Evolutionary conservation across 768 basidiomycete genomes (phyloP), one percentile per base, ranked within the genome.

Genomic region (Tulasnella sp.): DNA sequence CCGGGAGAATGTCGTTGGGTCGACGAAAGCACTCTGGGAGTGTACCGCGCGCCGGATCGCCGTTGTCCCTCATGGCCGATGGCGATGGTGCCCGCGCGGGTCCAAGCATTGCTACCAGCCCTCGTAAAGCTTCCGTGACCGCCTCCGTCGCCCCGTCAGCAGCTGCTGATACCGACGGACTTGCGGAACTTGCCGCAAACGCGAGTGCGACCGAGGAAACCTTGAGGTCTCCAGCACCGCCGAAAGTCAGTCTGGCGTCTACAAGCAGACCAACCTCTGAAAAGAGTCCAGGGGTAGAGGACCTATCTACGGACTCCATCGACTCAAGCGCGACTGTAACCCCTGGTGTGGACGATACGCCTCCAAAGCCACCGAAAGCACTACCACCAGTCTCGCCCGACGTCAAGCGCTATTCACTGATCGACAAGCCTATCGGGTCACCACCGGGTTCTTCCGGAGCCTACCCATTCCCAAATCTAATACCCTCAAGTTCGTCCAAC

Each of bases 351-450:
- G 36, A n/a, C 17, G 65, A 35, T 17, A 44, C 72, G 22, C 67
- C 74, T 11, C 73, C 74, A 16, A 41, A 47, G 32, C n/a, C 16
- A 32, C 44, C 67, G 40, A 22, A 59, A 14, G 32, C 69, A 35
- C 34, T 73, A 8, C 67, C 73, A 22, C 26, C 74, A 40, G 88
- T 89, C 12, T 92, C 91, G 5, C 80, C 90, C 6, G 86, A 82
- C 69, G 86, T 93, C 47, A 91, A 89, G 77, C 87, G 92, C 8
- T 94, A 90, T 77, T 91, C 92, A 1, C 83, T 94, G 22, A 86
- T 89, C 22, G 92, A 94, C 76, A 88, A 84, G 68, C 92, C 91
- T 19, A 76, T 87, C 35, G 22, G 47, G 26, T 29, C 52, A 59
- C 26, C 26, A 29, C 52, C 52, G 4, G 8, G 22, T 29, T 22